Conservation (phyloP, 1,284 basidiomycete genomes). For the Psilocybe mexicana region DNA sequence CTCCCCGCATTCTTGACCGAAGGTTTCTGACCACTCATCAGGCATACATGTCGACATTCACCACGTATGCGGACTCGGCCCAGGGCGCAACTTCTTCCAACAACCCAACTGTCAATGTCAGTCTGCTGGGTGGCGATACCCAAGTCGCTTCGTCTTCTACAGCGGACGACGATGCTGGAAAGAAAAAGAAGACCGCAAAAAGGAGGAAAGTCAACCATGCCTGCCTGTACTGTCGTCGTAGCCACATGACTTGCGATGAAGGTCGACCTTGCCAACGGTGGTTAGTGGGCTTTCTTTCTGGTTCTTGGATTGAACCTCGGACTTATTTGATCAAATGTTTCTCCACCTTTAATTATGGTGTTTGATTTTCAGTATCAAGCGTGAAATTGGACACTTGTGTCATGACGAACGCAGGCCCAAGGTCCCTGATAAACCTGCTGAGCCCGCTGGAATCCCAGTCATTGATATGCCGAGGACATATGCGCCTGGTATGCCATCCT, state of each 20-base stretch:
- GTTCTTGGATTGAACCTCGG: slow-evolving; percentile 5
- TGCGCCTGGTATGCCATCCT: slow-evolving; percentile 31
- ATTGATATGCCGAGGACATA: slow-evolving; percentile 34
- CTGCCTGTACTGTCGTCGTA: slow-evolving; percentile 90
- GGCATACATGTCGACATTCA: slow-evolving; percentile 21
- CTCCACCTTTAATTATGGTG: neutral
- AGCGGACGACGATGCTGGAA: slow-evolving; percentile 34
- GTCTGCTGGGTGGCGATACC: slow-evolving; percentile 7
- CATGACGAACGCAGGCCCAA: slow-evolving; percentile 79
- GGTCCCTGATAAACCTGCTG: slow-evolving; percentile 43
- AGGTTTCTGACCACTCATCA: neutral
- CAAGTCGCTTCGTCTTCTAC: slow-evolving; percentile 7
- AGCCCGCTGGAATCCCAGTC: slow-evolving; percentile 19
- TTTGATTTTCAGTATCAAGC: slow-evolving; percentile 69
- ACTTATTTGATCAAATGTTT: slow-evolving; percentile 7
- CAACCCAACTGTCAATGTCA: neutral
- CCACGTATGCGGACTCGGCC: slow-evolving; percentile 22
- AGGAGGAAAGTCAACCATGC: slow-evolving; percentile 86
- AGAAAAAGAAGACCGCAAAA: slow-evolving; percentile 66
- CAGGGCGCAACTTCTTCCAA: slow-evolving; percentile 10
- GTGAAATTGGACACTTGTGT: slow-evolving; percentile 89
- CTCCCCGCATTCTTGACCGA: neutral
- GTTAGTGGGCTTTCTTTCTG: slow-evolving; percentile 47
- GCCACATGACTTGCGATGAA: slow-evolving; percentile 94
- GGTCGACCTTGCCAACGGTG: slow-evolving; percentile 88